Conservation (phyloP, 805 yeast genomes). For the Torulaspora gathmanii region DNA sequence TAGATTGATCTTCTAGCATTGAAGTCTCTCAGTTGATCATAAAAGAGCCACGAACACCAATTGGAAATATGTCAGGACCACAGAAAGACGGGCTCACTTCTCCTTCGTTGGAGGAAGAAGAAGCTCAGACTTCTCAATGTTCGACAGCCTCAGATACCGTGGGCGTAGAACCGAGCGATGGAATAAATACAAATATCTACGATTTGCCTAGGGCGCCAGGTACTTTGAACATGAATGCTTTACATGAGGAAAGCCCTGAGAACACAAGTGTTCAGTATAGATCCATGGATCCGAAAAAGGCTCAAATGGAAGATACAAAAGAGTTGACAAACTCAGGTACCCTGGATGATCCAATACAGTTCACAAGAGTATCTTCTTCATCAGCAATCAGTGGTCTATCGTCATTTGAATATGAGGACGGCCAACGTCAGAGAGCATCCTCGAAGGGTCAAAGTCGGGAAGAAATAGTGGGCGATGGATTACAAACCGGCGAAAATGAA, state of each 20-base stretch:
- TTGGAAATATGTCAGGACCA: neutral
- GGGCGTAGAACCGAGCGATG: neutral
- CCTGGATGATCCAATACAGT: constrained; percentile 40
- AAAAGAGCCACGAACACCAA: neutral
- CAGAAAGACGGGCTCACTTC: neutral
- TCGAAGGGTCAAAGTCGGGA: constrained; percentile 1
- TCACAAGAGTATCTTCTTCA: constrained; percentile 41
- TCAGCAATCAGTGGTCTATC: constrained; percentile 27
- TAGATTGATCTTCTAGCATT: neutral
- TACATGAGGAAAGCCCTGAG: constrained; percentile 22
- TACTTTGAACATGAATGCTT: constrained; percentile 44
- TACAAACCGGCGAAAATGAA: neutral
- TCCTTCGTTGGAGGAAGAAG: neutral
- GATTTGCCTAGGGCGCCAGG: constrained; percentile 45
- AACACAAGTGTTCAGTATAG: constrained; percentile 22
- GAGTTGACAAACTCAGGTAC: constrained; percentile 19
- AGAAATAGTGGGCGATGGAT: neutral
- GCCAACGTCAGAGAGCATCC: neutral
- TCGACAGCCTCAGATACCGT: neutral
- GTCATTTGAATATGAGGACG: constrained; percentile 15
- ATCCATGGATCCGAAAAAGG: constrained; percentile 47
- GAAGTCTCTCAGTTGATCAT: neutral
- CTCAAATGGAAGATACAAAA: constrained; percentile 10
- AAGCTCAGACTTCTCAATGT: neutral
- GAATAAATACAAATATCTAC: neutral